phyloP scores from a whole-genome alignment of 2,329 filamentous ascomycete species.

The Neopestalotiopsis sp. region DNA sequence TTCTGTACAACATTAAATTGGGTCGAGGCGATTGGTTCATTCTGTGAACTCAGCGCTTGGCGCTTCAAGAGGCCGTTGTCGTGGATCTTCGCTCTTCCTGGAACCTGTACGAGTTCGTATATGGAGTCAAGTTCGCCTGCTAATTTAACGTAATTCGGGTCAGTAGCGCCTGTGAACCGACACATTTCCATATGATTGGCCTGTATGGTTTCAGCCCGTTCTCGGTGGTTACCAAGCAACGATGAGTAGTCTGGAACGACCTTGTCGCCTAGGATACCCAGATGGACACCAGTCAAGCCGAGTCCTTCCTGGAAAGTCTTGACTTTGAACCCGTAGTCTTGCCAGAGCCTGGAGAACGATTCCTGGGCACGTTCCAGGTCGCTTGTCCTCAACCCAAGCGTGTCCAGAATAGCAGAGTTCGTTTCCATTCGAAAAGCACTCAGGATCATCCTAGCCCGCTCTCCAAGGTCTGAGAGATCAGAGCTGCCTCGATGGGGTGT shows the following conservation, averaged over 20 bases:
- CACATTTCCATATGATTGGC: slow-evolving; percentile 28
- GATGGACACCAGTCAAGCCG: slow-evolving; percentile 20
- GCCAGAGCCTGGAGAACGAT: slow-evolving; percentile 27
- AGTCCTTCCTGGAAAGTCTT: slow-evolving; percentile 27
- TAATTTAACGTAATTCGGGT: background rate
- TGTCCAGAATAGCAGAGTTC: background rate
- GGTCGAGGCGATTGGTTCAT: too few species aligned
- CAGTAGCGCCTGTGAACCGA: slow-evolving; percentile 16
- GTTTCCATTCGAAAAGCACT: slow-evolving; percentile 19
- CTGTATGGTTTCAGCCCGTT: slow-evolving; percentile 25
- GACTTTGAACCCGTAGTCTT: too few species aligned
- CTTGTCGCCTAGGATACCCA: slow-evolving; percentile 23
- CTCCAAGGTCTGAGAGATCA: slow-evolving; percentile 18
- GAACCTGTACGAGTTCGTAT: too few species aligned
- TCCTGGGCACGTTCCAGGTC: slow-evolving; percentile 28
- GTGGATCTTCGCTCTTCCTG: too few species aligned
- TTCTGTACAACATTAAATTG: too few species aligned
- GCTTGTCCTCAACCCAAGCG: background rate
- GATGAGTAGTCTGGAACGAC: slow-evolving; percentile 29
- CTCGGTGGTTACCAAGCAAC: slow-evolving; percentile 22
- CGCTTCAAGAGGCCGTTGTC: too few species aligned
- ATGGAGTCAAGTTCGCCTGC: too few species aligned
- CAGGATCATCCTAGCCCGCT: slow-evolving; percentile 16
- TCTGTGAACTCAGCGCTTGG: too few species aligned
- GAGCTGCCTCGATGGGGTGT: slow-evolving; percentile 27